Evolutionary conservation across 305 asterid species (phyloP), one percentile per base, ranked within the genome.

Genomic region (Ilex paraguariensis): DNA sequence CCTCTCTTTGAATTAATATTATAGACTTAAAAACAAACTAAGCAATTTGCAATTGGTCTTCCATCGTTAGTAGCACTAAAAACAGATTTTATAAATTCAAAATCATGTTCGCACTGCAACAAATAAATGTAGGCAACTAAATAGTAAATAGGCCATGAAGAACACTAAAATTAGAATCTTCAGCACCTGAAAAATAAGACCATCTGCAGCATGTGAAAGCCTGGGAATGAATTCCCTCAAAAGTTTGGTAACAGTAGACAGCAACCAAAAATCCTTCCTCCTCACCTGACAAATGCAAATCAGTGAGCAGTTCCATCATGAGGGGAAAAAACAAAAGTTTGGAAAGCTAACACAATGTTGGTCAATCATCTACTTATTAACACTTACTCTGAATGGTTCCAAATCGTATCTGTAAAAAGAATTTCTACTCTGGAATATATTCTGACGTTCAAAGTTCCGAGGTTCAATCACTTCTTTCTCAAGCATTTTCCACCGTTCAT

Each of bases 141-240:
- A 21, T 21, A 21, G 28, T 21, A 21, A 21, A 21, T 21, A 21
- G 28, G 28, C 28, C 28, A 21, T 21, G 28, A 21, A 21, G 28
- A 21, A 21, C 28, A 21, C 28, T 21, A 21, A 21, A 21, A 21
- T 21, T 21, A 21, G 28, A 21, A 21, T 21, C 28, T 21, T 21
- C 28, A 58, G 70, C 63, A 91, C 99, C 99, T 94, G 99, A 80
- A 94, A 94, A 60, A 94, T 83, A 63, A 94, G 98, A 68, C 99
- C 99, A 72, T 94, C 99, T 13, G 99, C 97, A 3, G 53, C 99
- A 75, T 94, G 99, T 36, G 96, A 91, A 68, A 94, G 98, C 82
- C 77, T 77, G 32, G 98, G 98, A 57, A 94, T 94, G 63, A 94
- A 94, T 61, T 79, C 95, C 76, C 82, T 85, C 78, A 94, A 69